Evolutionary conservation across 257 asterid species (phyloP), one percentile per base, ranked within the genome.

Genomic region (Ehretia macrophylla): DNA sequence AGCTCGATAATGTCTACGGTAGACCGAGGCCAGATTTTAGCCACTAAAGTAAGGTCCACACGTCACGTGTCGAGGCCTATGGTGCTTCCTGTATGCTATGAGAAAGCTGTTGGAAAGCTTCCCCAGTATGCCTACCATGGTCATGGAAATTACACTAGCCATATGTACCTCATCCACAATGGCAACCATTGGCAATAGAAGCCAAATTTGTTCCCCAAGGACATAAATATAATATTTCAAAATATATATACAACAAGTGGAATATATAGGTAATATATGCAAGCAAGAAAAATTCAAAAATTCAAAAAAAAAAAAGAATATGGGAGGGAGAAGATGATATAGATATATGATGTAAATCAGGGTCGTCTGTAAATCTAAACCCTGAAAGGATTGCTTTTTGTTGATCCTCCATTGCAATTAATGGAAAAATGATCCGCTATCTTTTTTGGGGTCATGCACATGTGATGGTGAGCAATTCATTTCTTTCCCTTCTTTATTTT

Each of bases 151-250:
- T n/a, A n/a, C 55, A 38, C 48, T 57, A 71, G 80, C 56, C 75
- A 59, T 55, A 68, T 73, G 47, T 79, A 80, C 63, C 64, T 77
- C 55, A 60, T 79, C 63, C 81, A 74, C 71, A 70, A 77, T 51
- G 87, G 89, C 39, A 79, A 70, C 52, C 77, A 77, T 65, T 85
- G 85, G 87, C 90, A 78, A 70, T 83, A 77, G 57, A 19, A n/a
- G 42, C 1, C 47, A 21, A 21, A 32, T 23, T 17, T 35, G 12
- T 17, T 16, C 14, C 37, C 35, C 32, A 46, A 40, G 58, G 40
- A 22, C 64, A 21, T 45, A 47, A 39, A 39, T 59, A 42, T 35
- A 42, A 27, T 27, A 27, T 27, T 1, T 27, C 3, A 1, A 21
- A n/a, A 49, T 27, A 52, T 52, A 52, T 22, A 52, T 21, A 40